Evolutionary conservation across 2,329 filamentous ascomycete genomes (phyloP), one percentile per base, ranked within the genome.

Genomic region (Sclerotinia trifoliorum): DNA sequence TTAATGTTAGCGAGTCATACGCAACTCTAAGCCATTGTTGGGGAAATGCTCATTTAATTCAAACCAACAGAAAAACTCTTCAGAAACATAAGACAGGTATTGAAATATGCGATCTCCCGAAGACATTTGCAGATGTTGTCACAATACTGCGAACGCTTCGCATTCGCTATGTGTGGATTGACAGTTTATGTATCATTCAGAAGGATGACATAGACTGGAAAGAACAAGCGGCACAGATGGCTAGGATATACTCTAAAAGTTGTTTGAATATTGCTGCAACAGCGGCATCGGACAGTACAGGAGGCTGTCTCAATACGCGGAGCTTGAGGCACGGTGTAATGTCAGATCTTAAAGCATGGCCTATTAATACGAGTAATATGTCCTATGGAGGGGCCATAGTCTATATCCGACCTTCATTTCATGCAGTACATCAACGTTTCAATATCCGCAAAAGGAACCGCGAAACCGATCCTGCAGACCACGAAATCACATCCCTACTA

Each of bases 101-200:
- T 7, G 48, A 49, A 24, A 49, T 49, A n/a, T 48, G 44, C 44
- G 19, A 48, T 32, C 17, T 55, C 11, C 52, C 26, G 0, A 55
- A 55, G 19, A 55, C 52, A 4, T 35, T 55, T 55, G 15, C 19
- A 4, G 52, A 55, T 35, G 52, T 29, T 29, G 29, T 55, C 0
- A 35, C 0, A 1, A 13, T 55, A 3, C 26, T 55, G 0, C 17
- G 52, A 35, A 4, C 26, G 0, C 52, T 55, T 13, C 26, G 7
- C 2, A 63, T 51, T 35, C 26, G 26, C 0, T 63, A 63, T 21
- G 7, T 63, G 3, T 63, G 60, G 46, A 52, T 63, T 35, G 60
- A 63, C 1, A 63, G 44, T 2, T 39, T 63, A n/a, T 63, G 60
- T 7, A 63, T 63, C 4, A 63, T 63, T 1, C 60, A 63, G 13